These are phyloP conservation scores for Ganoderma resinaceum DNA, from an alignment of 1,284 basidiomycete species.

Conservation along the genomic window DNA sequence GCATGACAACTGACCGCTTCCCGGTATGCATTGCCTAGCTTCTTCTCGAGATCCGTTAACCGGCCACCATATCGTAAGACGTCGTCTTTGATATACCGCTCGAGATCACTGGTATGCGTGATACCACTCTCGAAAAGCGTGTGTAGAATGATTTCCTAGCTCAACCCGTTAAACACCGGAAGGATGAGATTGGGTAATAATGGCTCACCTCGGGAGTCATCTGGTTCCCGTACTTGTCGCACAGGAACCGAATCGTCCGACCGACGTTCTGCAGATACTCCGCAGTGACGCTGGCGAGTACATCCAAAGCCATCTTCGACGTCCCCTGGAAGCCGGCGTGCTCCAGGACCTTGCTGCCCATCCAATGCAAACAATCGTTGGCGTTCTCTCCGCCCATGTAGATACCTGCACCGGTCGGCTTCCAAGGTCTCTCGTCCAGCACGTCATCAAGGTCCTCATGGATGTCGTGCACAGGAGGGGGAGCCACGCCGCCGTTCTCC, in stretches of 20 bases:
- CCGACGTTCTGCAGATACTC: conserved; percentile 91
- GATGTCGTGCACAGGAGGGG: conserved; percentile 25
- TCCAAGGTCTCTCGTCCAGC: conserved; percentile 67
- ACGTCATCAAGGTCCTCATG: conserved; percentile 50
- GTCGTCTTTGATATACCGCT: conserved; percentile 90
- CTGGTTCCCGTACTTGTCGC: conserved; percentile 79
- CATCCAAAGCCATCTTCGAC: conserved; percentile 76
- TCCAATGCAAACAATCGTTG: conserved; percentile 71
- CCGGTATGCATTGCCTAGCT: conserved; percentile 82
- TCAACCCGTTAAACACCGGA: not conserved
- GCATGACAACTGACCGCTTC: conserved; percentile 65
- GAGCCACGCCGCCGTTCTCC: conserved; percentile 47
- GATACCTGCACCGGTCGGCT: conserved; percentile 38
- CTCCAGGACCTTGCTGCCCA: conserved; percentile 77
- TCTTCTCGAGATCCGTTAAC: conserved; percentile 84
- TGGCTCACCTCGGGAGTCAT: conserved; percentile 82
- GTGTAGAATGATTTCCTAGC: conserved; percentile 90
- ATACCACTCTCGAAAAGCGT: conserved; percentile 89
- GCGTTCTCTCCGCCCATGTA: conserved; percentile 62
- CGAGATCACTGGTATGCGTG: conserved; percentile 77
- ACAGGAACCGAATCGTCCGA: conserved; percentile 81
- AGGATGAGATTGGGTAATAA: not conserved
- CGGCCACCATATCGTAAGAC: conserved; percentile 84
- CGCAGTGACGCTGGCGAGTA: conserved; percentile 80
- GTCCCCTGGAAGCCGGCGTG: conserved; percentile 90